These are phyloP conservation scores for Nakaseomyces sp. DNA, from an alignment of 1,139 yeast genomes.

Conservation along the genomic window DNA sequence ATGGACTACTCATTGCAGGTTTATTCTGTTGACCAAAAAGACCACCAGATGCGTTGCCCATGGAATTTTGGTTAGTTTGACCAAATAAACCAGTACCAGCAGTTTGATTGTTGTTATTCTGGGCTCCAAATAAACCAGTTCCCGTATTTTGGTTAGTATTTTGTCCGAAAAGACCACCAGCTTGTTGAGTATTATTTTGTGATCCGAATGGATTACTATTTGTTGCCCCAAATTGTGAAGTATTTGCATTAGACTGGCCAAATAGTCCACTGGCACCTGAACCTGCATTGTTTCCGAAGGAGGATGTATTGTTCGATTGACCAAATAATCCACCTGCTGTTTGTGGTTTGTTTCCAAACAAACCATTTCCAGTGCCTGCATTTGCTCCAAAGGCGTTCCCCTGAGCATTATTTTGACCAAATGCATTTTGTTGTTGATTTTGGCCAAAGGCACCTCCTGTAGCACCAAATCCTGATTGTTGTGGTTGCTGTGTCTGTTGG, in stretches of 20 bases:
- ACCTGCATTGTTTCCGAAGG: constrained; percentile 10
- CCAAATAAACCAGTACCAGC: constrained; percentile 4
- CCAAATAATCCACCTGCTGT: constrained; percentile 9
- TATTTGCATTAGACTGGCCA: constrained; percentile 17
- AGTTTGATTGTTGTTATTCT: constrained; percentile 10
- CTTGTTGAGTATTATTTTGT: constrained; percentile 4
- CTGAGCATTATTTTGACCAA: constrained; percentile 10
- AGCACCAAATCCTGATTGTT: constrained; percentile 1
- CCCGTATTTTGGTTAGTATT: constrained; percentile 10
- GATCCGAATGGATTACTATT: constrained; percentile 1
- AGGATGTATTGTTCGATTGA: constrained; percentile 1
- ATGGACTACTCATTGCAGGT: constrained; percentile 14
- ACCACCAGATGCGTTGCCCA: constrained; percentile 29
- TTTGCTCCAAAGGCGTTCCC: constrained; percentile 18
- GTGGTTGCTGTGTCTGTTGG: constrained; percentile 5
- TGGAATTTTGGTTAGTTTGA: constrained; percentile 14
- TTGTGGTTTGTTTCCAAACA: constrained; percentile 6
- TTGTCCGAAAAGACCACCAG: constrained; percentile 33
- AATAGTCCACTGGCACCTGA: constrained; percentile 18
- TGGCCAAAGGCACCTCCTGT: not conserved
- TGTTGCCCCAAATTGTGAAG: constrained; percentile 5
- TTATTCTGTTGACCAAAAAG: constrained; percentile 20
- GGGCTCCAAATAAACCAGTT: constrained; percentile 28
- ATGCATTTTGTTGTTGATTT: constrained; percentile 20
- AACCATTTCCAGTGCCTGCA: constrained; percentile 15